These are phyloP conservation scores for Coemansia sp. DNA, from an alignment of 192 early-diverging fungal genomes.

Conservation along the genomic window DNA sequence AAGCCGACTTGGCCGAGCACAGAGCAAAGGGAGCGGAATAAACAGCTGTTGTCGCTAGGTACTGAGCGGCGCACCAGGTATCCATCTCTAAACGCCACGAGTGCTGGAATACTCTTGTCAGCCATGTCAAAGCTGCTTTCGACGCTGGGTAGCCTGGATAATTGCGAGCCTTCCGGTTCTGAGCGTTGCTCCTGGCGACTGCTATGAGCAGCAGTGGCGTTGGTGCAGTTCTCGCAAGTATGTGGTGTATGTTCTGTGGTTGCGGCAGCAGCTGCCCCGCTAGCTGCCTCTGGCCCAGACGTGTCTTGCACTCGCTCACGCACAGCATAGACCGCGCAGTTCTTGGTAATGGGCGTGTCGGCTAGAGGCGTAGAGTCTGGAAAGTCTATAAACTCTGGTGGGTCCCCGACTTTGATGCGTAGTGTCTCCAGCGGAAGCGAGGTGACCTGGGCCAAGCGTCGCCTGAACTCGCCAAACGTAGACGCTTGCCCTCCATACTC, in stretches of 20 bases:
- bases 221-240: background rate
- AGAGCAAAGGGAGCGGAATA: constrained; percentile 56
- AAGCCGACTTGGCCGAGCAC: constrained; percentile 19
- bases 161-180: background rate
- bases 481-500: background rate
- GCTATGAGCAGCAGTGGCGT: background rate
- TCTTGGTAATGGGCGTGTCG: constrained; percentile 13
- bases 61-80: constrained; percentile 35
- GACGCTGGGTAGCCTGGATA: background rate
- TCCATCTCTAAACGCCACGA: constrained; percentile 12
- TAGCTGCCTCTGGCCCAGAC: background rate
- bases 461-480: constrained; percentile 33
- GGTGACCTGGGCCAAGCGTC: constrained; percentile 13
- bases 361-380: constrained; percentile 16
- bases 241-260: background rate
- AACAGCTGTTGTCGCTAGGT: constrained; percentile 61
- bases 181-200: background rate
- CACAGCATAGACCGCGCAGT: background rate
- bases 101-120: background rate
- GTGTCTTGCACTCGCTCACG: background rate
- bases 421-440: constrained; percentile 8
- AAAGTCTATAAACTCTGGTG: constrained; percentile 18
- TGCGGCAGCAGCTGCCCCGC: background rate
- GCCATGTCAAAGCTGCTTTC: background rate
- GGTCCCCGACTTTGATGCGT: constrained; percentile 26